A percentile compares a stretch with the other conserved stretches of the same genome.
Evolutionary conservation across 2,329 filamentous ascomycete species (phyloP).

Genomic region (Cryphonectria japonica): DNA sequence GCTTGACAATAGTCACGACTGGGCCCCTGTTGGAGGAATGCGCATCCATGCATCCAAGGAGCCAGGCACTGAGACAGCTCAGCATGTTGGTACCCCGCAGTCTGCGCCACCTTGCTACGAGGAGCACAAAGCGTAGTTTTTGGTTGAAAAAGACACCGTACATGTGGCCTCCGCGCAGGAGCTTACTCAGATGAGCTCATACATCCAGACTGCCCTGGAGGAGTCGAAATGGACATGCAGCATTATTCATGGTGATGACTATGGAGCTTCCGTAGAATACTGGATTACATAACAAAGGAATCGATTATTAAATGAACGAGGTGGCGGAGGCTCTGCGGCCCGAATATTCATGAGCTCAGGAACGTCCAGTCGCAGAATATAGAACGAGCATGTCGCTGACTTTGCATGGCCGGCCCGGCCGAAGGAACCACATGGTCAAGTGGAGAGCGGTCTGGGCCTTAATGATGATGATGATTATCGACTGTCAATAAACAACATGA

Average conservation of each 20-base stretch:
- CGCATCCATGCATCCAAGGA: neutral
- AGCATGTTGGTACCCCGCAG: neutral
- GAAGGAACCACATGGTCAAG: neutral
- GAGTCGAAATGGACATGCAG: neutral
- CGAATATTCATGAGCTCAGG: neutral
- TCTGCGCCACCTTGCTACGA: neutral
- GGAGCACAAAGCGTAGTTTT: neutral
- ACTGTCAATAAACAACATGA: neutral
- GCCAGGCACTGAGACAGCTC: neutral
- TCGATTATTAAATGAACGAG: neutral
- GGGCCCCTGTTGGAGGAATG: neutral
- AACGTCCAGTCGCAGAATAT: neutral
- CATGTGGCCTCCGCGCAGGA: neutral
- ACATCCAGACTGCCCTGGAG: neutral
- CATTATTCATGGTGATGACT: constrained; percentile 6
- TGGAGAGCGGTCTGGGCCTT: neutral
- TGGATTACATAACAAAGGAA: neutral
- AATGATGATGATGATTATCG: neutral
- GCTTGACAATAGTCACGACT: neutral
- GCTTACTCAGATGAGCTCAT: constrained; percentile 3
- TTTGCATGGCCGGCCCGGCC: constrained; percentile 9
- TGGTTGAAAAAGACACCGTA: neutral
- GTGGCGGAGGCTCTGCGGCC: constrained; percentile 11
- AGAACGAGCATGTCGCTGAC: constrained; percentile 19
- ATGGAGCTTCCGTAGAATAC: neutral